phyloP scores from a whole-genome alignment of 352 stramenopile species.

The Globisporangium yorkense region DNA sequence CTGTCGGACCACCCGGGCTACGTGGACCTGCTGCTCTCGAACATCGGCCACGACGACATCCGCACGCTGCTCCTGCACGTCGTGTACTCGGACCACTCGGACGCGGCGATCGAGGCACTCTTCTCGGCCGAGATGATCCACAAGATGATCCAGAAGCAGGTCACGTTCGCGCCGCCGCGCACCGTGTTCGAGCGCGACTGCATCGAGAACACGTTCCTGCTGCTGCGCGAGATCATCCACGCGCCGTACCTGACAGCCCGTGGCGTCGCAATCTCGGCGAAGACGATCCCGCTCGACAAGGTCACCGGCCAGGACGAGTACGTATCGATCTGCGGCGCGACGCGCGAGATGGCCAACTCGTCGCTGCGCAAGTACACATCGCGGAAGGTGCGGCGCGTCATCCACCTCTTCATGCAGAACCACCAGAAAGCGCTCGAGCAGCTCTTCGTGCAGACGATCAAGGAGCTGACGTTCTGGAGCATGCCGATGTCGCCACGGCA shows the following conservation, averaged over 20 bases:
- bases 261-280: constrained; percentile 81
- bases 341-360: constrained; percentile 77
- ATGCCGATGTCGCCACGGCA: constrained; percentile 27
- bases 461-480: constrained; percentile 82
- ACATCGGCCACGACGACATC: constrained; percentile 80
- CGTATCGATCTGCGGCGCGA: constrained; percentile 80
- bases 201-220: constrained; percentile 77
- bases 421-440: constrained; percentile 58
- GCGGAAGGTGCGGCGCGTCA: constrained; percentile 76
- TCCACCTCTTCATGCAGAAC: constrained; percentile 81
- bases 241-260: constrained; percentile 77
- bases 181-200: constrained; percentile 69
- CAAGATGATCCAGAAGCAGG: constrained; percentile 71
- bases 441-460: constrained; percentile 80
- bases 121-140: constrained; percentile 70
- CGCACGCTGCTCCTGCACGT: constrained; percentile 70
- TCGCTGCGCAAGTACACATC: constrained; percentile 82
- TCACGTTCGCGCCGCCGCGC: constrained; percentile 64
- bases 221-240: constrained; percentile 77
- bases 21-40: constrained; percentile 72
- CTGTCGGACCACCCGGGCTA: constrained; percentile 42
- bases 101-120: constrained; percentile 60
- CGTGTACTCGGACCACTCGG: constrained; percentile 82
- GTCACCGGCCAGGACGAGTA: constrained; percentile 85
- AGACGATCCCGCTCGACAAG: constrained; percentile 81